Conservation (phyloP, 2,329 filamentous ascomycete genomes). For the Trichoderma lentiforme region DNA sequence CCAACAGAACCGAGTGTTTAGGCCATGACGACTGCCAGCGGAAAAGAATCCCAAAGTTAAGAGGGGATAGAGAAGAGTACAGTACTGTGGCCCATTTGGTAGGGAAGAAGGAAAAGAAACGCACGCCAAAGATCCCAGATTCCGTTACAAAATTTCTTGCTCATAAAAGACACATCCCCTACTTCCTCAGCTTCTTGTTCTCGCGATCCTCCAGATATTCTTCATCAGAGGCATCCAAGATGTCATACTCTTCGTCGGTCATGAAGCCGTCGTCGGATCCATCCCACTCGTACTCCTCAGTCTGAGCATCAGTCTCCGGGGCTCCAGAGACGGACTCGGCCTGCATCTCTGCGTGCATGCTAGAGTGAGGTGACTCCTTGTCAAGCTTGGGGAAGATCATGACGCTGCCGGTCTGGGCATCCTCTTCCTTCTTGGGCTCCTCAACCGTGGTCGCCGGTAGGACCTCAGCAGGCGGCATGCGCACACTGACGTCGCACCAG, state of each 20-base stretch:
- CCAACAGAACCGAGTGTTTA: background rate
- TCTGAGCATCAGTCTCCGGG: slow-evolving; percentile 25
- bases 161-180: slow-evolving; percentile 18
- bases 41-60: background rate
- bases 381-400: slow-evolving; percentile 98
- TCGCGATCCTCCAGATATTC: slow-evolving; percentile 64
- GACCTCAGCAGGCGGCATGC: slow-evolving; percentile 32
- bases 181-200: slow-evolving; percentile 40
- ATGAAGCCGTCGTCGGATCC: slow-evolving; percentile 73
- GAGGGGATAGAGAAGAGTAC: slow-evolving; percentile 2
- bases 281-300: slow-evolving; percentile 60
- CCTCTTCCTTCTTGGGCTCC: slow-evolving; percentile 33
- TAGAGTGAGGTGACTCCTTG: slow-evolving; percentile 83
- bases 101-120: background rate
- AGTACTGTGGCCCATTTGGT: slow-evolving; percentile 9
- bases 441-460: slow-evolving; percentile 26
- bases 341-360: slow-evolving; percentile 65
- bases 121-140: slow-evolving; percentile 13
- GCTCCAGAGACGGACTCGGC: slow-evolving; percentile 27
- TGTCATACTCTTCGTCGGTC: slow-evolving; percentile 98
- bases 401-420: slow-evolving; percentile 49
- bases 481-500: slow-evolving; percentile 87
- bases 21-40: background rate
- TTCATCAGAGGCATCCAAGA: slow-evolving; percentile 90
- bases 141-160: slow-evolving; percentile 9